Evolutionary conservation across 1,139 yeast genomes (phyloP).

Genomic region (Blastobotrys illinoisensis): DNA sequence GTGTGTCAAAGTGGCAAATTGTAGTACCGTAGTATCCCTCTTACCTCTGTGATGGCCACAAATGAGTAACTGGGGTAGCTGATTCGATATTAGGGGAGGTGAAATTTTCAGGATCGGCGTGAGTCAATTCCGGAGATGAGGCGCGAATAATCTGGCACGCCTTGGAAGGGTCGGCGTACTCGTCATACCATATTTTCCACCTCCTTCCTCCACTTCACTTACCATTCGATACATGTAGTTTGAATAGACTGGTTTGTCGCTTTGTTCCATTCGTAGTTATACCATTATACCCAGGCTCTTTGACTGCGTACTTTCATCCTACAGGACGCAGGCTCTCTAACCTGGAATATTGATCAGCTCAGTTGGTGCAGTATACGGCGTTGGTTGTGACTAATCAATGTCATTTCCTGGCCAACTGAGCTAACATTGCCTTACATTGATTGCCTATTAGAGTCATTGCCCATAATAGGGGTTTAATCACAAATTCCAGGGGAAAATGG

Average conservation of each 20-base stretch:
- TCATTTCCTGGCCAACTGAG: not conserved
- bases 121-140: not conserved
- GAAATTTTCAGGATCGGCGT: not conserved
- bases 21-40: not conserved
- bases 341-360: conserved; percentile 19
- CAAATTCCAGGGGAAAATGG: too few relatives aligned
- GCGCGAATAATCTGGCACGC: not conserved
- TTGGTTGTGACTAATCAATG: not conserved
- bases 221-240: not conserved
- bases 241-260: not conserved
- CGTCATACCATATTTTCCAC: not conserved
- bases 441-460: too few relatives aligned
- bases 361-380: not conserved
- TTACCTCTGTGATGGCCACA: not conserved
- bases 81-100: not conserved
- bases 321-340: conserved; percentile 24
- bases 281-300: conserved; percentile 24
- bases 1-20: not conserved
- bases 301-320: conserved; percentile 18
- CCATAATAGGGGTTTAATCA: too few relatives aligned
- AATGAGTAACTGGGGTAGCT: not conserved
- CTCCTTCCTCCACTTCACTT: not conserved
- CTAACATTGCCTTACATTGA: too few relatives aligned
- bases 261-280: not conserved
- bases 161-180: not conserved